Conservation (phyloP, 768 basidiomycete species). For the Hericium erinaceus region DNA sequence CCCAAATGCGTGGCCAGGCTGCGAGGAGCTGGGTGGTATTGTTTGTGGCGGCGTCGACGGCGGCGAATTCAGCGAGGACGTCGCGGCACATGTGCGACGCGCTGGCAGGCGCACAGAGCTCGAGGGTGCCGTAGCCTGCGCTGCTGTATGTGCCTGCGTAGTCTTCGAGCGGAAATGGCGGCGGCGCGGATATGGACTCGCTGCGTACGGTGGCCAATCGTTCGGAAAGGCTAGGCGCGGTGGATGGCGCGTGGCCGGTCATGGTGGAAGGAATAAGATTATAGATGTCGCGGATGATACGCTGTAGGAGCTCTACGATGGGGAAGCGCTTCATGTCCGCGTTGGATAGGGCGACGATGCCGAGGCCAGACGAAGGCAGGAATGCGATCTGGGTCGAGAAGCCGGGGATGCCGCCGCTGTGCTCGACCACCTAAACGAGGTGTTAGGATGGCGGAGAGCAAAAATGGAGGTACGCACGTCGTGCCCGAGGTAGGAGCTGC, state of each 20-base stretch:
- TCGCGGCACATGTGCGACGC: neutral
- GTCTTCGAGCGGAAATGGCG: neutral
- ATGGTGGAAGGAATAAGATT: too few species aligned
- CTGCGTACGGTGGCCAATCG: too few species aligned
- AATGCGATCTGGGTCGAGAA: neutral
- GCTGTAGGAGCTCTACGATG: neutral
- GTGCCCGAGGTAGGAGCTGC: conserved; percentile 29
- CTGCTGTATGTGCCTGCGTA: neutral
- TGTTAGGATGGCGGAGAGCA: neutral
- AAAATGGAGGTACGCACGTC: conserved; percentile 21
- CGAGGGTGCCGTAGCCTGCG: neutral
- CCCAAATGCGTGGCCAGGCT: neutral
- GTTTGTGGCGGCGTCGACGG: neutral
- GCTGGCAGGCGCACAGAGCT: neutral
- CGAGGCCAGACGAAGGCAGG: neutral
- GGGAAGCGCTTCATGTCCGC: neutral
- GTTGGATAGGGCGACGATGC: conserved; percentile 3
- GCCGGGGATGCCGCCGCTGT: neutral
- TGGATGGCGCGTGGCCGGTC: too few species aligned
- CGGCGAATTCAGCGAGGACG: neutral
- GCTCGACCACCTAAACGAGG: neutral
- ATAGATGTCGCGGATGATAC: neutral
- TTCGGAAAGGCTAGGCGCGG: too few species aligned
- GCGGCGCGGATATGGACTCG: neutral
- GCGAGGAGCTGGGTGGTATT: neutral